phyloP scores from a whole-genome alignment of 106 monocot genomes.

The Xerophyta viscosa region DNA sequence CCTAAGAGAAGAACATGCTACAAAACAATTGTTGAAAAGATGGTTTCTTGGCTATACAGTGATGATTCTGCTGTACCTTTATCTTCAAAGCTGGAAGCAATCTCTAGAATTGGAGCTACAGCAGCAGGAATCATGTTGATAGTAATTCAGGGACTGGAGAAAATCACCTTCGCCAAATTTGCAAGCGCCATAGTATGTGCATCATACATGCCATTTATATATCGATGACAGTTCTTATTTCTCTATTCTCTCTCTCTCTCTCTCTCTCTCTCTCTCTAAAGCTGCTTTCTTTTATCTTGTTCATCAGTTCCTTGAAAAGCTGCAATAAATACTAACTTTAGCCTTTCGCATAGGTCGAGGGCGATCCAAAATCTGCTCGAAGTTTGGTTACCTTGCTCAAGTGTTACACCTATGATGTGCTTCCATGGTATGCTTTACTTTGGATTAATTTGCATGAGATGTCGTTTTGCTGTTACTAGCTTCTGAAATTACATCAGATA shows the following conservation, averaged over 20 bases:
- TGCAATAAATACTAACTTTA: background rate
- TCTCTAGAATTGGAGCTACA: constrained; percentile 45
- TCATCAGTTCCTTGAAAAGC: background rate
- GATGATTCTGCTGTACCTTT: constrained; percentile 42
- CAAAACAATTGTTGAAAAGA: constrained; percentile 49
- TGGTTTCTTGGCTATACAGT: constrained; percentile 35
- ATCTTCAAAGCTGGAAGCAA: constrained; percentile 47
- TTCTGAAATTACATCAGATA: too few relatives aligned
- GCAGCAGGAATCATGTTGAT: constrained; percentile 32
- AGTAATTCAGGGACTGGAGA: constrained; percentile 50
- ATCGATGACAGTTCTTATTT: background rate
- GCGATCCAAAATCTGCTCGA: constrained; percentile 21
- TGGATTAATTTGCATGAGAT: too few relatives aligned
- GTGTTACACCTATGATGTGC: constrained; percentile 58
- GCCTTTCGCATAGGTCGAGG: constrained; percentile 30
- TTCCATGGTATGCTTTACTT: constrained; percentile 53
- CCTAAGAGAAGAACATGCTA: constrained; percentile 34
- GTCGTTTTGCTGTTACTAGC: too few relatives aligned
- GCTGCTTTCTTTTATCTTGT: too few relatives aligned
- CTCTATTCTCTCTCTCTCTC: background rate
- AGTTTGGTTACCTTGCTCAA: constrained; percentile 50
- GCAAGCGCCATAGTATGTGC: constrained; percentile 40
- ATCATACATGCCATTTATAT: background rate
- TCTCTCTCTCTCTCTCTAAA: too few relatives aligned
- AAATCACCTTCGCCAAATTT: constrained; percentile 48